phyloP scores from a whole-genome alignment of 2,329 filamentous ascomycete genomes.

The Calycina herbarum region DNA sequence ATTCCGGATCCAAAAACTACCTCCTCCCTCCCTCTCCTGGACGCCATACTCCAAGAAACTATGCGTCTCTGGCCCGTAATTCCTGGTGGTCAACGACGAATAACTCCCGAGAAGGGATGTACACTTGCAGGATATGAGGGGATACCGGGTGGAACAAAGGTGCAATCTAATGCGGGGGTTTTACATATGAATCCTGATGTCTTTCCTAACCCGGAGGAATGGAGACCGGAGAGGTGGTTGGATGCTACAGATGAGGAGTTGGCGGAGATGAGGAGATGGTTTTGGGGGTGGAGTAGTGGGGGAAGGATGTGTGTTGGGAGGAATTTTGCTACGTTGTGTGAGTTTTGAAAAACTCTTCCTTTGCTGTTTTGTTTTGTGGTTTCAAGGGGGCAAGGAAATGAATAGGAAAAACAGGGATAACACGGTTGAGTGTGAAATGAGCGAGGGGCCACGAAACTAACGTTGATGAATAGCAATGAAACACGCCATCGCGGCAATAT shows the following conservation, averaged over 20 bases:
- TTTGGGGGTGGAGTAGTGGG: constrained; percentile 69
- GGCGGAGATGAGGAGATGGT: constrained; percentile 52
- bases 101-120: constrained; percentile 47
- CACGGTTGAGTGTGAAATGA: constrained; percentile 46
- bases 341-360: constrained; percentile 20
- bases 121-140: constrained; percentile 37
- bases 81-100: constrained; percentile 54
- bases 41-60: constrained; percentile 58
- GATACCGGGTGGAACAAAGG: constrained; percentile 52
- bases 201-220: constrained; percentile 51
- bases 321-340: constrained; percentile 62
- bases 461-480: constrained; percentile 54
- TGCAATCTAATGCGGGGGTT: constrained; percentile 53
- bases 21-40: constrained; percentile 51
- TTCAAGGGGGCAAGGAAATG: constrained; percentile 19
- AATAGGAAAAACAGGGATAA: not conserved
- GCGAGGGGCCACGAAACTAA: not conserved
- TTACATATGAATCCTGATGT: constrained; percentile 53
- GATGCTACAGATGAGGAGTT: constrained; percentile 37
- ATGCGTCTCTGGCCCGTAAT: constrained; percentile 58
- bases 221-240: constrained; percentile 55
- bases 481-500: constrained; percentile 67
- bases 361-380: constrained; percentile 5
- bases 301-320: constrained; percentile 68
- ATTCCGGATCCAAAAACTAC: constrained; percentile 45